Percentiles rank a stretch among this genome's conserved stretches.
These are phyloP conservation scores for Calonectria honghensis DNA, from an alignment of 2,329 filamentous ascomycete genomes.

Conservation along the genomic window DNA sequence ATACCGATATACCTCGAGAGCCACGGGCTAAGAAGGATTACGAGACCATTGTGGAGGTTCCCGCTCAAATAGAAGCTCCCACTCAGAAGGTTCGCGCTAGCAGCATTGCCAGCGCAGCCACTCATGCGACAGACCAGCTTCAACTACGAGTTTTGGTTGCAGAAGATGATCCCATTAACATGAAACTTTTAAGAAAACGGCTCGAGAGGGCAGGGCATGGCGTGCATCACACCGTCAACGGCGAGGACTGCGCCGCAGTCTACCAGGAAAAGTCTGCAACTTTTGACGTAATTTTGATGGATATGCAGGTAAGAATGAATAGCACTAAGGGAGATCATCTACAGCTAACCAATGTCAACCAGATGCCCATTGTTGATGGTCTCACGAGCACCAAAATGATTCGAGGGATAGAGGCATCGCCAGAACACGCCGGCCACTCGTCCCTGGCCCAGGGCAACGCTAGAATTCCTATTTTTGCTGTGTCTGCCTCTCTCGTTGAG, in stretches of 20 bases:
- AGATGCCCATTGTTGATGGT: slow-evolving; percentile 97
- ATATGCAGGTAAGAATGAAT: slow-evolving; percentile 83
- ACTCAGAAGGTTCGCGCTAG: slow-evolving; percentile 44
- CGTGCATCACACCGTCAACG: slow-evolving; percentile 85
- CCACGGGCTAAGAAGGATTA: slow-evolving; percentile 59
- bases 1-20: slow-evolving; percentile 57
- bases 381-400: slow-evolving; percentile 90
- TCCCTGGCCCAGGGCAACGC: slow-evolving; percentile 75
- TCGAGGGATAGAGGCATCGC: slow-evolving; percentile 79
- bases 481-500: slow-evolving; percentile 88
- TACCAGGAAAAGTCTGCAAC: slow-evolving; percentile 77
- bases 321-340: neutral
- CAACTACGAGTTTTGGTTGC: slow-evolving; percentile 82
- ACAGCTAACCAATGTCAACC: slow-evolving; percentile 24
- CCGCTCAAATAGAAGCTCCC: slow-evolving; percentile 40
- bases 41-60: slow-evolving; percentile 63
- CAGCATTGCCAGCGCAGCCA: slow-evolving; percentile 51
- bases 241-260: slow-evolving; percentile 85
- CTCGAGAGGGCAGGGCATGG: slow-evolving; percentile 85
- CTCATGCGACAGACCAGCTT: slow-evolving; percentile 45
- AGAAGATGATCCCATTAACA: slow-evolving; percentile 92
- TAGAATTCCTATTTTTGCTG: slow-evolving; percentile 87
- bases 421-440: slow-evolving; percentile 71
- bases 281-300: slow-evolving; percentile 92
- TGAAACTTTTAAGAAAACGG: slow-evolving; percentile 86